These are phyloP conservation scores for Chaetomium olivaceum DNA, from an alignment of 2,329 filamentous ascomycete species.

Conservation along the genomic window DNA sequence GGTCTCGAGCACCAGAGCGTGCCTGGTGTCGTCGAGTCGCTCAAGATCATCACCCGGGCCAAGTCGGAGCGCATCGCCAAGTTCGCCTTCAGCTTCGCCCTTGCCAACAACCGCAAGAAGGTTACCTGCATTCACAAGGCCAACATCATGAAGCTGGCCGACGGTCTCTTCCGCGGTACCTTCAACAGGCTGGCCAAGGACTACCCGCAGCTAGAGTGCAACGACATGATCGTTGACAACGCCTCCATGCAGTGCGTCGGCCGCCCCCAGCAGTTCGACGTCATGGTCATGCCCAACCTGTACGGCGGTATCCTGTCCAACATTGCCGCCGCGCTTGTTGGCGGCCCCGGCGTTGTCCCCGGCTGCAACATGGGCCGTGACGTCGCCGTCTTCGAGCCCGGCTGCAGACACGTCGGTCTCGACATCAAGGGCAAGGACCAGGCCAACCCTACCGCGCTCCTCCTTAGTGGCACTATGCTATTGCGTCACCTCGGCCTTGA, in stretches of 20 bases:
- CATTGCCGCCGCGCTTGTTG: slow-evolving; percentile 95
- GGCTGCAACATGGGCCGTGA: slow-evolving; percentile 99
- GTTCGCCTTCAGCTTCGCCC: slow-evolving; percentile 96
- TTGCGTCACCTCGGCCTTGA: slow-evolving; percentile 95
- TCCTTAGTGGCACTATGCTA: slow-evolving; percentile 95
- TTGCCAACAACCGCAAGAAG: slow-evolving; percentile 99
- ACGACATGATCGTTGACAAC: slow-evolving; percentile 99
- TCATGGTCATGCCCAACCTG: slow-evolving; percentile 99
- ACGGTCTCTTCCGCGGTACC: slow-evolving; percentile 97
- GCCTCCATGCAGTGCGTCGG: slow-evolving; percentile 99
- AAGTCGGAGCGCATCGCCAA: slow-evolving; percentile 99
- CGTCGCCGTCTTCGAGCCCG: slow-evolving; percentile 97
- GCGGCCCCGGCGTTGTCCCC: slow-evolving; percentile 93
- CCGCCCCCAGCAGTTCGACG: slow-evolving; percentile 95
- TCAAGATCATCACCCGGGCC: slow-evolving; percentile 99
- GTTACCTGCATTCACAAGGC: slow-evolving; percentile 99
- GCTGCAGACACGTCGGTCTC: slow-evolving; percentile 97
- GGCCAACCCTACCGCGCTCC: slow-evolving; percentile 94
- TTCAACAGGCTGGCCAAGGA: slow-evolving; percentile 92
- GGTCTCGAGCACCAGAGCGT: slow-evolving; percentile 99
- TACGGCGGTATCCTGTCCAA: slow-evolving; percentile 99
- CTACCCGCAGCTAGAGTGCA: slow-evolving; percentile 91
- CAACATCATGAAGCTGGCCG: slow-evolving; percentile 99
- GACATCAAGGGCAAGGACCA: slow-evolving; percentile 99
- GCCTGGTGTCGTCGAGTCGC: slow-evolving; percentile 91